Conservation (phyloP, 2,329 filamentous ascomycete species). For the Alternaria sp. region DNA sequence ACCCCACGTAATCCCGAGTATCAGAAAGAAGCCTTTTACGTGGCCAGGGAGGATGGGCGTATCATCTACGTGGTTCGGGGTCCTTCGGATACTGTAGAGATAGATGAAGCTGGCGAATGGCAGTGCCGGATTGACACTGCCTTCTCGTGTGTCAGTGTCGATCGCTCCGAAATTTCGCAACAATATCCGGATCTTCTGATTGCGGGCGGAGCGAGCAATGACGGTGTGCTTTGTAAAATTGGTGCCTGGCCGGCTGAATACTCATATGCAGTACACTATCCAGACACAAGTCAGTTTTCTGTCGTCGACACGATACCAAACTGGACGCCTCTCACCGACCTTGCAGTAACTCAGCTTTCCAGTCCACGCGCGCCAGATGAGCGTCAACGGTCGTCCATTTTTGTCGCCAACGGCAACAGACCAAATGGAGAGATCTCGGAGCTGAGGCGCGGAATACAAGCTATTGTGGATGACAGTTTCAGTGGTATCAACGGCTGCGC, state of each 20-base stretch:
- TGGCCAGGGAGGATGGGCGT: slow-evolving; percentile 87
- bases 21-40: slow-evolving; percentile 79
- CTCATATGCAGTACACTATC: slow-evolving; percentile 65
- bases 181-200: slow-evolving; percentile 79
- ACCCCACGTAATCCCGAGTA: slow-evolving; percentile 69
- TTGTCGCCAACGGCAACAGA: slow-evolving; percentile 55
- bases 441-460: slow-evolving; percentile 54
- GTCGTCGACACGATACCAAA: slow-evolving; percentile 70
- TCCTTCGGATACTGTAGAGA: slow-evolving; percentile 52
- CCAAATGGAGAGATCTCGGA: slow-evolving; percentile 57
- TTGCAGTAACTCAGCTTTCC: slow-evolving; percentile 44
- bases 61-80: slow-evolving; percentile 75
- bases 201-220: slow-evolving; percentile 78
- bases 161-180: slow-evolving; percentile 56
- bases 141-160: slow-evolving; percentile 75
- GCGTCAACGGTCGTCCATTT: slow-evolving; percentile 38
- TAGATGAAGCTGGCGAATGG: slow-evolving; percentile 63
- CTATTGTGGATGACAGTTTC: slow-evolving; percentile 41
- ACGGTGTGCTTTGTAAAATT: slow-evolving; percentile 79
- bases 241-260: slow-evolving; percentile 50
- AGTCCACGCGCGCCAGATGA: slow-evolving; percentile 32
- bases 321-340: slow-evolving; percentile 64
- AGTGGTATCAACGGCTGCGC: slow-evolving; percentile 46
- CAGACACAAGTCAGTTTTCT: slow-evolving; percentile 51
- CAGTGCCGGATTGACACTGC: slow-evolving; percentile 80